These are phyloP conservation scores for Mycena polygramma DNA, from an alignment of 768 basidiomycete species.

Conservation along the genomic window DNA sequence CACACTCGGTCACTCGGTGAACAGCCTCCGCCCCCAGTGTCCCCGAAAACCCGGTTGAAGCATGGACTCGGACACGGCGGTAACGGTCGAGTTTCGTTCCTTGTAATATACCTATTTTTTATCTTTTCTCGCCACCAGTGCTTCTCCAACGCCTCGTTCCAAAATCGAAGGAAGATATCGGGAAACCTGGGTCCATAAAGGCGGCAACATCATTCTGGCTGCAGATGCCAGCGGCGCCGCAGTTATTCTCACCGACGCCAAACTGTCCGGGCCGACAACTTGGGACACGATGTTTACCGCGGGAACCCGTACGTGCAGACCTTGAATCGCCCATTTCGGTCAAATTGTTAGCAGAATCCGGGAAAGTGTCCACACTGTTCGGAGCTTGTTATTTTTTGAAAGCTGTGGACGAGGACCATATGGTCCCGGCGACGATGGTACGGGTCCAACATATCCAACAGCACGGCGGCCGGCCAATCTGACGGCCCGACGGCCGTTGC, in stretches of 20 bases:
- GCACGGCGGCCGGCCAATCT: too few relatives aligned
- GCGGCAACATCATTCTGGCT: neutral
- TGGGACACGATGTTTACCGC: too few relatives aligned
- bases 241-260: neutral
- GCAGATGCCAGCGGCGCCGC: neutral
- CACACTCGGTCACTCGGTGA: neutral
- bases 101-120: neutral
- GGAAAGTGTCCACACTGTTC: too few relatives aligned
- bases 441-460: too few relatives aligned
- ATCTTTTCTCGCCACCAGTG: neutral
- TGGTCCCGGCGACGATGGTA: too few relatives aligned
- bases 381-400: too few relatives aligned
- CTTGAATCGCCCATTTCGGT: too few relatives aligned
- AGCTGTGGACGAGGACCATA: too few relatives aligned
- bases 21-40: neutral
- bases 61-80: too few relatives aligned
- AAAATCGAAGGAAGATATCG: neutral
- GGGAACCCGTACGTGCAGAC: too few relatives aligned
- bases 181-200: neutral
- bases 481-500: too few relatives aligned
- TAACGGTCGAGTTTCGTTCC: neutral
- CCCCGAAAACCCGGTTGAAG: neutral
- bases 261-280: neutral
- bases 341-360: too few relatives aligned
- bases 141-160: neutral